phyloP scores from a whole-genome alignment of 345 rosid species.

The Psidium guajava region DNA sequence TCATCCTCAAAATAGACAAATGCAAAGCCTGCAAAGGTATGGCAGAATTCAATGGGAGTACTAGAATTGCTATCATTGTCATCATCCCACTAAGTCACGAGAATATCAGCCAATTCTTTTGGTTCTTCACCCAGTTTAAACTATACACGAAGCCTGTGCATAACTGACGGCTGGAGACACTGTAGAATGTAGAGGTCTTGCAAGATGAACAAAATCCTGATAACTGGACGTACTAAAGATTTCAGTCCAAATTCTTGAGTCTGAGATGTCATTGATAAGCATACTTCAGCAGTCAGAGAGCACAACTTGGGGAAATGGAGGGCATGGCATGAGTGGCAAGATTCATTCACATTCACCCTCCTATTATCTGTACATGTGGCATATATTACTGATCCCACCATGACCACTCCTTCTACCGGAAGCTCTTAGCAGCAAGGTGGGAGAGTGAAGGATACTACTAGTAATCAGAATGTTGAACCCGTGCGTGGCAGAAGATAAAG shows the following conservation, averaged over 20 bases:
- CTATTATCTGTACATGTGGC: constrained; percentile 17
- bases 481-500: constrained; percentile 44
- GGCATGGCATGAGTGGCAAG: constrained; percentile 19
- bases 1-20: constrained; percentile 88
- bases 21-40: constrained; percentile 59
- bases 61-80: not conserved
- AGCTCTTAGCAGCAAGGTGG: constrained; percentile 34
- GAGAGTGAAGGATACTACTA: constrained; percentile 42
- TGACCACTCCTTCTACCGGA: constrained; percentile 28
- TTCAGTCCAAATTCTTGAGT: constrained; percentile 42
- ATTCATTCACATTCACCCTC: constrained; percentile 12
- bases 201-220: constrained; percentile 65
- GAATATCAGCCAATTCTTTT: constrained; percentile 17
- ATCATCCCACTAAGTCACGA: not conserved
- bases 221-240: constrained; percentile 25
- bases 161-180: constrained; percentile 54
- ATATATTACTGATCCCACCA: constrained; percentile 36
- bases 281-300: constrained; percentile 62
- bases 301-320: constrained; percentile 52
- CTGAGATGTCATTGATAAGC: constrained; percentile 55
- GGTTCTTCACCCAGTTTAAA: constrained; percentile 16
- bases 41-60: not conserved
- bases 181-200: constrained; percentile 58
- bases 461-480: constrained; percentile 50
- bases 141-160: constrained; percentile 62